phyloP scores from a whole-genome alignment of 192 early-diverging fungal genomes.

The Coemansia sp. region DNA sequence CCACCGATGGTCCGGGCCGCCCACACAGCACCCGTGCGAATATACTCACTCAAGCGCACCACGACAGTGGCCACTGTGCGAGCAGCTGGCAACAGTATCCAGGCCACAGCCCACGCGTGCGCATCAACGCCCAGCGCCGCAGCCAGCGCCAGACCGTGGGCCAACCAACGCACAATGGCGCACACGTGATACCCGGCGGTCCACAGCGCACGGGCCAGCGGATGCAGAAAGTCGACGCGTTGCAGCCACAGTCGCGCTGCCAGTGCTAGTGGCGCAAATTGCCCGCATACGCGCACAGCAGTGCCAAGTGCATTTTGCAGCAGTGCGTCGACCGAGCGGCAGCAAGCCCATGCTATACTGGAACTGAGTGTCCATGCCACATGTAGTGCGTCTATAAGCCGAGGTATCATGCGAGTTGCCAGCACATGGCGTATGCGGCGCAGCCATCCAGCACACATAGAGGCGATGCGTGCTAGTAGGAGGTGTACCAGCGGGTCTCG shows the following conservation, averaged over 20 bases:
- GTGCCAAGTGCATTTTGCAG: not conserved
- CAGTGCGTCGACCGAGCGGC: slow-evolving; percentile 10
- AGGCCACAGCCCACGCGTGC: not conserved
- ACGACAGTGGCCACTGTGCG: not conserved
- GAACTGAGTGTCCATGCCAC: not conserved
- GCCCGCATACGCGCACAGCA: not conserved
- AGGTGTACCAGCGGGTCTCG: slow-evolving; percentile 9
- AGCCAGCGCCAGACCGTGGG: not conserved
- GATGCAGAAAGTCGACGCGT: not conserved
- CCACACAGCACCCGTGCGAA: not conserved
- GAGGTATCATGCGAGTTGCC: not conserved
- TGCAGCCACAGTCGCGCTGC: not conserved
- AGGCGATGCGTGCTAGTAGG: not conserved
- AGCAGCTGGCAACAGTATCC: not conserved
- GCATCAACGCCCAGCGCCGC: not conserved
- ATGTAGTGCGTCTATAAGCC: not conserved
- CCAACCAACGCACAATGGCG: not conserved
- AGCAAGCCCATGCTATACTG: not conserved
- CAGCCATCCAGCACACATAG: not conserved
- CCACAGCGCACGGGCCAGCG: not conserved
- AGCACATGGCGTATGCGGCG: not conserved
- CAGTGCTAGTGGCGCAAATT: not conserved
- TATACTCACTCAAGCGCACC: not conserved
- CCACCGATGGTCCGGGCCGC: not conserved
- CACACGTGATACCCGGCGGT: not conserved